phyloP scores from a whole-genome alignment of 176 grass and related monocot species.

The Ensete glaucum region DNA sequence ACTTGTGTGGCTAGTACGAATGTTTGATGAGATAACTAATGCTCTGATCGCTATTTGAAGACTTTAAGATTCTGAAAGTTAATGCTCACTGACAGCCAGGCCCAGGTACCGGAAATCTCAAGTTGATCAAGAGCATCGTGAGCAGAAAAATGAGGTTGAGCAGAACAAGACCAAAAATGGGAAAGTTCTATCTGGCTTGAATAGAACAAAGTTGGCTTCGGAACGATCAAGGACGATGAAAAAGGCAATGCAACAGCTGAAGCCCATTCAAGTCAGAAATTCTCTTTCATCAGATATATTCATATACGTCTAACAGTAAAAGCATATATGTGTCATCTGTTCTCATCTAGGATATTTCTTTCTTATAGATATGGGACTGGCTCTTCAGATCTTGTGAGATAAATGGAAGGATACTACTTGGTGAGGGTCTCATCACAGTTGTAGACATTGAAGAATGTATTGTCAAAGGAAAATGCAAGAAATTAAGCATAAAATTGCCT shows the following conservation, averaged over 20 bases:
- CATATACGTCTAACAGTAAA: too few relatives aligned
- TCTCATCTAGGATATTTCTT: not conserved
- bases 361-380: constrained; percentile 90
- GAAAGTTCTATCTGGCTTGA: not conserved
- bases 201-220: constrained; percentile 25
- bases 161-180: constrained; percentile 28
- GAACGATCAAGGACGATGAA: constrained; percentile 46
- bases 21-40: not conserved
- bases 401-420: constrained; percentile 69
- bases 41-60: not conserved
- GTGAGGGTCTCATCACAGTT: constrained; percentile 50
- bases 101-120: constrained; percentile 59
- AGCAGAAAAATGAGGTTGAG: constrained; percentile 16
- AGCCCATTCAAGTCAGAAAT: constrained; percentile 56
- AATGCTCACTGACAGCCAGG: constrained; percentile 50
- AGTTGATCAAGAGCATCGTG: constrained; percentile 15
- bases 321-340: not conserved
- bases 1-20: not conserved
- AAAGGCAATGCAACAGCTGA: constrained; percentile 47
- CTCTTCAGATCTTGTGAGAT: constrained; percentile 86
- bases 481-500: constrained; percentile 53
- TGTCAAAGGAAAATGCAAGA: constrained; percentile 61
- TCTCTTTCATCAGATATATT: too few relatives aligned
- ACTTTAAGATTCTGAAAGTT: constrained; percentile 13
- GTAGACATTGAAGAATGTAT: constrained; percentile 61